phyloP scores from a whole-genome alignment of 2,329 filamentous ascomycete genomes.

The Aspergillus sp. region DNA sequence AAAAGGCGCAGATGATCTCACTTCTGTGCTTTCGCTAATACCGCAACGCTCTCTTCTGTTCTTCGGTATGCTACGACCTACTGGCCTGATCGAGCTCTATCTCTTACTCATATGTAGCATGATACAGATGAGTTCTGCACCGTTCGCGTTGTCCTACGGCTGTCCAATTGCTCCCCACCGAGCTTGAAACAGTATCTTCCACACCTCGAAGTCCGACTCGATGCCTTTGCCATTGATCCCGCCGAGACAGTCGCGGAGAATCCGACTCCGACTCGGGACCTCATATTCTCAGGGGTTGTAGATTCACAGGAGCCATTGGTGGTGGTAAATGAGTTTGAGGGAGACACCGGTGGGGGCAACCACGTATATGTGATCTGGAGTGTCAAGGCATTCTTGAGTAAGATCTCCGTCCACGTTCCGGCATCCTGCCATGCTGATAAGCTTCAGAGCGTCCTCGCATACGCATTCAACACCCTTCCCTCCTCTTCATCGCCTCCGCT shows the following conservation, averaged over 20 bases:
- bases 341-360: constrained; percentile 40
- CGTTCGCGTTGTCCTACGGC: constrained; percentile 54
- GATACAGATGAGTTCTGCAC: constrained; percentile 57
- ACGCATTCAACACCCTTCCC: constrained; percentile 57
- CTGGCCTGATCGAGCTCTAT: constrained; percentile 22
- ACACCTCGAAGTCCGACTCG: constrained; percentile 53
- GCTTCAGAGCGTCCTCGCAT: constrained; percentile 47
- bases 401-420: constrained; percentile 15
- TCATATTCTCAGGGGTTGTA: constrained; percentile 47
- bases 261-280: constrained; percentile 38
- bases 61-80: constrained; percentile 46
- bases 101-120: constrained; percentile 53
- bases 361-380: constrained; percentile 50
- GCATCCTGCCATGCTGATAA: constrained; percentile 16
- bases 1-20: constrained; percentile 44
- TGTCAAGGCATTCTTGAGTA: constrained; percentile 46
- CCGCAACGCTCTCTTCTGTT: constrained; percentile 55
- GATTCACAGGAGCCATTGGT: constrained; percentile 47
- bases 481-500: constrained; percentile 56
- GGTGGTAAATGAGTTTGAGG: constrained; percentile 47
- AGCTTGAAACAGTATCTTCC: constrained; percentile 52
- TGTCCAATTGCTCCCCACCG: constrained; percentile 52
- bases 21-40: constrained; percentile 51
- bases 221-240: constrained; percentile 50
- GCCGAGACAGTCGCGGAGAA: constrained; percentile 46